Evolutionary conservation across 345 rosid genomes (phyloP).

Genomic region (Corchorus olitorius): DNA sequence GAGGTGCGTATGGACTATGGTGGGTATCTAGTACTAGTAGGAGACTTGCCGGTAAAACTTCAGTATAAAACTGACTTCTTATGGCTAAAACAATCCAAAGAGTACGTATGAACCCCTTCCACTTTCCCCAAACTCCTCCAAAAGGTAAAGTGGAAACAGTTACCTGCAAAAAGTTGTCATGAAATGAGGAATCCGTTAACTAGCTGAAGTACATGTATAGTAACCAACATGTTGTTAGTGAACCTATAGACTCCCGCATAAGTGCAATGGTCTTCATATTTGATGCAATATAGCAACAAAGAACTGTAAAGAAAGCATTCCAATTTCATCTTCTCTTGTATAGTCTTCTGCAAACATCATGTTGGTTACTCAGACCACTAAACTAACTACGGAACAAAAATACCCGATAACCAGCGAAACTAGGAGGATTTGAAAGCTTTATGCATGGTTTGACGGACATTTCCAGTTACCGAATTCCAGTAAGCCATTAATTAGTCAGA

Average conservation of each 20-base stretch:
- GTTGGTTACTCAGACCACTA: not conserved
- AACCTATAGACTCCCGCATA: not conserved
- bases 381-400: not conserved
- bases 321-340: not conserved
- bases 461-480: not conserved
- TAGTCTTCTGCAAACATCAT: too few species aligned
- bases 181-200: not conserved
- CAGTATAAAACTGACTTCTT: slow-evolving; percentile 73
- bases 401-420: not conserved
- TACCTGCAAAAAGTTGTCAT: slow-evolving; percentile 44
- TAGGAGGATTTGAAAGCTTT: not conserved
- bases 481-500: not conserved
- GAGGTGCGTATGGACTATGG: slow-evolving; percentile 70
- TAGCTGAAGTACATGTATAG: not conserved
- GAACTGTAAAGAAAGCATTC: not conserved
- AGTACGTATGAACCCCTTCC: slow-evolving; percentile 74
- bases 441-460: not conserved
- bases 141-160: slow-evolving; percentile 60
- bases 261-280: not conserved
- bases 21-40: slow-evolving; percentile 75
- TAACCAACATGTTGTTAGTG: not conserved
- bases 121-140: slow-evolving; percentile 94
- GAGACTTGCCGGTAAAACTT: slow-evolving; percentile 59
- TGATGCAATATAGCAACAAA: not conserved
- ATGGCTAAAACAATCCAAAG: slow-evolving; percentile 91